Base-by-base conservation (phyloP, 2,329 filamentous ascomycete species). In the Thielaviopsis populi region DNA sequence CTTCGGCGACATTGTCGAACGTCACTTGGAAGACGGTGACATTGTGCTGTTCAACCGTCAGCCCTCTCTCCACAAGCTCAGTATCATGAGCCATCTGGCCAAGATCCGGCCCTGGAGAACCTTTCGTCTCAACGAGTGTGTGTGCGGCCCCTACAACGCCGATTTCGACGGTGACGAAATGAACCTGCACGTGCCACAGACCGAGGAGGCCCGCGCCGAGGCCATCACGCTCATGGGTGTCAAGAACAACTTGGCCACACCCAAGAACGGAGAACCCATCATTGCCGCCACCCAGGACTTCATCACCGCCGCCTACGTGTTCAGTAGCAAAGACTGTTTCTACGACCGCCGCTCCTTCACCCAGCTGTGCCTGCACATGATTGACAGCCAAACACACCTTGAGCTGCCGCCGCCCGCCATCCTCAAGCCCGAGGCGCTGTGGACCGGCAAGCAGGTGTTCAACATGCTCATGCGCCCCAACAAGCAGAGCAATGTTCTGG, bases 271-370 rank as follows among this genome's bases (percentile, higher is more conserved):
- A 72, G 92, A 96, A 69, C 94, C 94, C 1, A 95, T 99, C 70
- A 97, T 99, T 76, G 91, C 91, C 19, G 92, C 94, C n/a, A 99
- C 95, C 37, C 94, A 99, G 71, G 94, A 99, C 79, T 99, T 99
- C 76, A 97, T 99, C 70, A 97, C 92, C 30, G 91, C 91, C 3
- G 89, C 94, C 0, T 99, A 91, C 71, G 77, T 97, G 3, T 79
- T 97, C 30, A 96, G 90, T 69, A 88, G 86, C 74, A 97, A 97
- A 72, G 92, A 97, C 72, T 83, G 85, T 64, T 97, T 99, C 74
- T 96, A 88, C 70, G 90, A 95, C 70, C 85, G 92, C 62, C 87
- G 87, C 69, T 86, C 88, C 0, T 99, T 99, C 71, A 86, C 88
- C 1, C 91, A 95, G 69, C 83, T 96, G 50, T 95, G 91, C 72